Conservation (phyloP, 2,329 filamentous ascomycete genomes). For the Fusarium ramigenum region DNA sequence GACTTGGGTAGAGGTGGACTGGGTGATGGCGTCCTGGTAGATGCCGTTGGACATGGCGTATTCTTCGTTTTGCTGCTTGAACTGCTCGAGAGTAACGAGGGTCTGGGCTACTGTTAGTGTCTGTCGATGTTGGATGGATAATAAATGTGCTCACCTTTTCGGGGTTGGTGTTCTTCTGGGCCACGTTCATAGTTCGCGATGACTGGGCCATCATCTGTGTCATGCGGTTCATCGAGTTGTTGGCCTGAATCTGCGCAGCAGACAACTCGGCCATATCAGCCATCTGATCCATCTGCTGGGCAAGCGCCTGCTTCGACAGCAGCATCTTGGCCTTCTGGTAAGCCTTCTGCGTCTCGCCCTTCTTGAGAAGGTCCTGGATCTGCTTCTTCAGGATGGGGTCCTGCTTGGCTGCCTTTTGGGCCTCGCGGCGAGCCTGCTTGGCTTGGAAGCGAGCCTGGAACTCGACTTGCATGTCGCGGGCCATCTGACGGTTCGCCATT, state of each 20-base stretch:
- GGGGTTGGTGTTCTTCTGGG: constrained; percentile 67
- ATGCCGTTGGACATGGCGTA: constrained; percentile 74
- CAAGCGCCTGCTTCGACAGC: constrained; percentile 68
- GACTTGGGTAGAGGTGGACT: constrained; percentile 77
- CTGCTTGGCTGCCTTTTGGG: constrained; percentile 68
- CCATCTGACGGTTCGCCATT: constrained; percentile 68
- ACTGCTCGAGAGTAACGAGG: constrained; percentile 68
- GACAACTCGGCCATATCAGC: constrained; percentile 71
- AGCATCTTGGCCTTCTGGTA: constrained; percentile 72
- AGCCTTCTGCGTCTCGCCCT: constrained; percentile 70
- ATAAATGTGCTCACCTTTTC: constrained; percentile 55
- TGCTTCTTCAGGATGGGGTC: constrained; percentile 70
- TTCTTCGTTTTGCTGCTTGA: constrained; percentile 70
- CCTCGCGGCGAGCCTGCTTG: constrained; percentile 69
- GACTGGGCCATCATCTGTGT: constrained; percentile 71
- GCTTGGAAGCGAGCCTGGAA: constrained; percentile 72
- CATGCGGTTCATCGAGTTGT: constrained; percentile 73
- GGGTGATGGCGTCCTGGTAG: constrained; percentile 86
- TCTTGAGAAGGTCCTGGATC: constrained; percentile 70
- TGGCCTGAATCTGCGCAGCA: constrained; percentile 69
- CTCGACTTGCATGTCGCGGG: constrained; percentile 70
- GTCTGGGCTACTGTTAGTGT: constrained; percentile 53
- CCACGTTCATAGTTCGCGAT: constrained; percentile 65
- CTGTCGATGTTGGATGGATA: not conserved
- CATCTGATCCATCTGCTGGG: constrained; percentile 71